Evolutionary conservation across 176 grass and related monocot species (phyloP).

Genomic region (Ampelocalamus luodianensis): DNA sequence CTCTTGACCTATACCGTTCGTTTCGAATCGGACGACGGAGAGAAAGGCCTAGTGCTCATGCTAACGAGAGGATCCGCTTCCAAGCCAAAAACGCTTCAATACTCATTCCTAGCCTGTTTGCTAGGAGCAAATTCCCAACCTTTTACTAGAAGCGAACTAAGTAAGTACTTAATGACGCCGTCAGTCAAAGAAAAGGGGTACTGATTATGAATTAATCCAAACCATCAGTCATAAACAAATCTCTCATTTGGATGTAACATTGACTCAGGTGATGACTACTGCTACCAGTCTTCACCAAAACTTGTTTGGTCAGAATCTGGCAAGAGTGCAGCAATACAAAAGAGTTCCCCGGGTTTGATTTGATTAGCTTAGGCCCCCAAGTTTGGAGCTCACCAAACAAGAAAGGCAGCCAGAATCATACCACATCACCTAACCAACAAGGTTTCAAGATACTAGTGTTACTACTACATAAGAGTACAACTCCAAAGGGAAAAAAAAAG

Average conservation of each 20-base stretch:
- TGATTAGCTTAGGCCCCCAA: neutral
- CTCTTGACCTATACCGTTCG: too few relatives aligned
- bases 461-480: neutral
- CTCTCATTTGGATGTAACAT: neutral
- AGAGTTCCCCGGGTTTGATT: neutral
- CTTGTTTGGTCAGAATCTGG: conserved; percentile 34
- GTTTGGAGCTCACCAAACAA: conserved; percentile 18
- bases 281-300: neutral
- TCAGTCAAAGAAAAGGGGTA: conserved; percentile 41
- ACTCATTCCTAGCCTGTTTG: neutral
- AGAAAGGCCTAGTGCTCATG: too few relatives aligned
- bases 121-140: neutral
- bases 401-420: neutral
- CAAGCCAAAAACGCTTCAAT: neutral
- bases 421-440: neutral
- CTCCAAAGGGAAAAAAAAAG: too few relatives aligned
- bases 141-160: neutral
- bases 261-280: neutral
- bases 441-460: neutral
- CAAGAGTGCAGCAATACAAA: neutral
- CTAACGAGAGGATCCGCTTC: too few relatives aligned
- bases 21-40: too few relatives aligned
- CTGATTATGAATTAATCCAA: neutral
- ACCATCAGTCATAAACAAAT: conserved; percentile 11
- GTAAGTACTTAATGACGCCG: neutral